These are phyloP conservation scores for Boletus subcaerulescens DNA, from an alignment of 768 basidiomycete species.

Conservation along the genomic window DNA sequence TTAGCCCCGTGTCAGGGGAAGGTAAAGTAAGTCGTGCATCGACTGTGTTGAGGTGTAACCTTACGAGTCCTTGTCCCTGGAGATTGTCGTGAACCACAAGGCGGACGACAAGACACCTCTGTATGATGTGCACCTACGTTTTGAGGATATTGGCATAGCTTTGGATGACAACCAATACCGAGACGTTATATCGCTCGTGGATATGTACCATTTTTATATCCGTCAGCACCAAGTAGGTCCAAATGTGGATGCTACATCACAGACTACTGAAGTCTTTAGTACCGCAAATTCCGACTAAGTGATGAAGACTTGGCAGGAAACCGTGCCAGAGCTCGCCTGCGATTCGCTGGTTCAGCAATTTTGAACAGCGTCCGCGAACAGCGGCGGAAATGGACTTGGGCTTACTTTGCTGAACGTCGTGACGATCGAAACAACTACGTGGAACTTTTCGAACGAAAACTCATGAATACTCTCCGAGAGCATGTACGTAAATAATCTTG, in stretches of 20 bases:
- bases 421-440: slow-evolving; percentile 87
- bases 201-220: slow-evolving; percentile 95
- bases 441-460: slow-evolving; percentile 76
- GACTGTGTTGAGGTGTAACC: neutral
- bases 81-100: slow-evolving; percentile 84
- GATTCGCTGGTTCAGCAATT: slow-evolving; percentile 79
- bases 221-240: slow-evolving; percentile 70
- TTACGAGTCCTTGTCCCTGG: neutral
- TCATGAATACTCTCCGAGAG: slow-evolving; percentile 49
- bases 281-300: slow-evolving; percentile 75
- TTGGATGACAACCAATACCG: slow-evolving; percentile 94
- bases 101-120: slow-evolving; percentile 72
- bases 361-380: slow-evolving; percentile 79
- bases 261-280: slow-evolving; percentile 38
- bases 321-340: slow-evolving; percentile 63
- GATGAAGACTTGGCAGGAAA: slow-evolving; percentile 59
- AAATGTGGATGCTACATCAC: neutral
- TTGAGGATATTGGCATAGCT: slow-evolving; percentile 90
- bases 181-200: slow-evolving; percentile 86
- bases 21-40: slow-evolving; percentile 59
- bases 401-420: slow-evolving; percentile 81
- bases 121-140: slow-evolving; percentile 82
- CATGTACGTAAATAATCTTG: slow-evolving; percentile 42
- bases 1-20: slow-evolving; percentile 94
- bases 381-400: slow-evolving; percentile 88